These are phyloP conservation scores for Trichoderma endophyticum DNA, from an alignment of 2,329 filamentous ascomycete genomes.

Conservation along the genomic window DNA sequence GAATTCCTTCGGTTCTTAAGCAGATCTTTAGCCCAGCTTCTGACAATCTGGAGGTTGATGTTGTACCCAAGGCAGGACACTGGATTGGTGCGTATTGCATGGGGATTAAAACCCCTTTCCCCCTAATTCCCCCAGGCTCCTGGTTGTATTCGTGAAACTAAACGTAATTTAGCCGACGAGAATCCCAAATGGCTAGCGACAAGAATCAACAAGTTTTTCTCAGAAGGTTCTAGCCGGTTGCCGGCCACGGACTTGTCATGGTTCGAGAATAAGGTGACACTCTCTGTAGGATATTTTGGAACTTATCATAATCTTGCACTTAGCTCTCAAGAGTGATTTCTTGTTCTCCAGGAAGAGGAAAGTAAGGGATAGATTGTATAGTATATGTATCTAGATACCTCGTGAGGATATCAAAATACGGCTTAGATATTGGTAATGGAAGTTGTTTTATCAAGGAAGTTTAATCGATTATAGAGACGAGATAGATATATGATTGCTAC, in stretches of 20 bases:
- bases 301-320: not conserved
- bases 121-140: not conserved
- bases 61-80: not conserved
- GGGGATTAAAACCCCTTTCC: no score
- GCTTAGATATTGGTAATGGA: no score
- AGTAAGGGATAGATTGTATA: not conserved
- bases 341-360: not conserved
- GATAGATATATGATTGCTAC: no score
- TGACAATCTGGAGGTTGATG: not conserved
- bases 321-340: not conserved
- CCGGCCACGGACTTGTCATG: not conserved
- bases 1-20: not conserved
- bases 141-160: not conserved
- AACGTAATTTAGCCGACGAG: not conserved
- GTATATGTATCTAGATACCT: not conserved
- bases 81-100: not conserved
- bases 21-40: not conserved
- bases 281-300: not conserved
- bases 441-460: no score
- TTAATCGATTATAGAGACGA: no score
- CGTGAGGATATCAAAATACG: fast-evolving
- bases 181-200: not conserved
- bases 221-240: not conserved
- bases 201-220: not conserved
- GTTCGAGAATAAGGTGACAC: not conserved